Conservation (phyloP, 2,329 filamentous ascomycete genomes). For the Xylaria sp. region DNA sequence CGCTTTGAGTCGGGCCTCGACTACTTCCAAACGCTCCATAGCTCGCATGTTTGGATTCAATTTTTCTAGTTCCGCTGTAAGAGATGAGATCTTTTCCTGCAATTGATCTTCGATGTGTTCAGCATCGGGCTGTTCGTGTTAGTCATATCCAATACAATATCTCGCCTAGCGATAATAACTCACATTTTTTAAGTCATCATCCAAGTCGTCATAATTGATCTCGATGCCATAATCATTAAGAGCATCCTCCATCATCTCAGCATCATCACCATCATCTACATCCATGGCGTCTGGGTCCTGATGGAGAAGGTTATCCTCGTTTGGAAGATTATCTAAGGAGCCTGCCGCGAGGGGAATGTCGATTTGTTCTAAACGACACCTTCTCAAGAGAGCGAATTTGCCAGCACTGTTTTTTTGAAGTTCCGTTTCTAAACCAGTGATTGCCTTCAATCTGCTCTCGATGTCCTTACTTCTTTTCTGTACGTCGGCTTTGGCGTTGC, state of each 20-base stretch:
- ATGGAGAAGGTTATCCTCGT: constrained; percentile 81
- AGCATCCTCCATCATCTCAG: constrained; percentile 68
- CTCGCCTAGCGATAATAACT: constrained; percentile 50
- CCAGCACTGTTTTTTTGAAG: constrained; percentile 86
- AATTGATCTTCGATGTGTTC: constrained; percentile 78
- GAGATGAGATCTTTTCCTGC: constrained; percentile 77
- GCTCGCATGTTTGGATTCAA: constrained; percentile 97
- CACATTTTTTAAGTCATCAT: constrained; percentile 83
- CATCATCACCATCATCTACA: constrained; percentile 77
- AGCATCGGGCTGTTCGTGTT: constrained; percentile 67
- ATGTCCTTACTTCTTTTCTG: constrained; percentile 87
- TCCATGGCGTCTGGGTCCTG: constrained; percentile 92
- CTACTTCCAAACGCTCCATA: constrained; percentile 87
- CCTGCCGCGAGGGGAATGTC: constrained; percentile 80
- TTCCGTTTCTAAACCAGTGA: constrained; percentile 82
- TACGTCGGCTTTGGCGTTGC: constrained; percentile 80
- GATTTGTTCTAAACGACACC: constrained; percentile 94
- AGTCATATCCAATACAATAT: constrained; percentile 45
- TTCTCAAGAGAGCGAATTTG: constrained; percentile 84
- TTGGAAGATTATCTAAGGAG: constrained; percentile 86
- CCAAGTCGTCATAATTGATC: constrained; percentile 83
- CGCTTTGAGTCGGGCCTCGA: constrained; percentile 81
- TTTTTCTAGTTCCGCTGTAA: constrained; percentile 87
- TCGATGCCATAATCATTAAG: constrained; percentile 92
- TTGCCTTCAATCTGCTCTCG: constrained; percentile 76